Conservation (phyloP, 106 monocot species). For the Platanthera guangdongensis region DNA sequence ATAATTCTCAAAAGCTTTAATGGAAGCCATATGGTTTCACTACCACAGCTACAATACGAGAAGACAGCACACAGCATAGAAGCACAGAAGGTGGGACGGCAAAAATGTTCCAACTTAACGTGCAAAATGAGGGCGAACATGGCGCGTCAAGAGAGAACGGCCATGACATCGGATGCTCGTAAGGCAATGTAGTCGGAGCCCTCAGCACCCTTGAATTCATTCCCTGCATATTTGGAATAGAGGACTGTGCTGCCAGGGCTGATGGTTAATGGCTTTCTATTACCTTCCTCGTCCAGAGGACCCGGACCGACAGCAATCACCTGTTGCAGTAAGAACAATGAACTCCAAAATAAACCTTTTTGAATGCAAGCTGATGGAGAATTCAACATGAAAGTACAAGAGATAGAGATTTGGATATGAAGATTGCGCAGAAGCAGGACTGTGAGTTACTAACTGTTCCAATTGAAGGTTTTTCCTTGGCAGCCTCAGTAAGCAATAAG, state of each 20-base stretch:
- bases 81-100: no score
- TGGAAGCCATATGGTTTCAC: no score
- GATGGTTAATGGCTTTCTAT: slow-evolving; percentile 36
- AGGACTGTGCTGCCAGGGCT: slow-evolving; percentile 51
- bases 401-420: not conserved
- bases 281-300: slow-evolving; percentile 65
- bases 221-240: slow-evolving; percentile 78
- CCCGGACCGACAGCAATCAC: slow-evolving; percentile 76
- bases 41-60: no score
- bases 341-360: not conserved
- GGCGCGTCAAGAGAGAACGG: slow-evolving; percentile 36
- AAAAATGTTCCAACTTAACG: no score
- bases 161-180: slow-evolving; percentile 68
- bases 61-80: no score
- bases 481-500: slow-evolving; percentile 48
- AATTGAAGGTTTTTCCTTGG: slow-evolving; percentile 54
- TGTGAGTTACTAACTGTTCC: slow-evolving; percentile 30
- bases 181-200: slow-evolving; percentile 60
- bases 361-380: not conserved
- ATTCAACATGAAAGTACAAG: not conserved
- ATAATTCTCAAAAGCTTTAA: no score
- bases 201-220: slow-evolving; percentile 65
- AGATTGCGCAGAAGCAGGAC: not conserved
- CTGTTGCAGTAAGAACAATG: slow-evolving; percentile 13
- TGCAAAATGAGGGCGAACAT: no score